A percentile compares a stretch with the other conserved stretches of the same genome.
These are phyloP conservation scores for Actinomortierella wolfii DNA, from an alignment of 371 early-diverging fungal genomes.

Conservation along the genomic window DNA sequence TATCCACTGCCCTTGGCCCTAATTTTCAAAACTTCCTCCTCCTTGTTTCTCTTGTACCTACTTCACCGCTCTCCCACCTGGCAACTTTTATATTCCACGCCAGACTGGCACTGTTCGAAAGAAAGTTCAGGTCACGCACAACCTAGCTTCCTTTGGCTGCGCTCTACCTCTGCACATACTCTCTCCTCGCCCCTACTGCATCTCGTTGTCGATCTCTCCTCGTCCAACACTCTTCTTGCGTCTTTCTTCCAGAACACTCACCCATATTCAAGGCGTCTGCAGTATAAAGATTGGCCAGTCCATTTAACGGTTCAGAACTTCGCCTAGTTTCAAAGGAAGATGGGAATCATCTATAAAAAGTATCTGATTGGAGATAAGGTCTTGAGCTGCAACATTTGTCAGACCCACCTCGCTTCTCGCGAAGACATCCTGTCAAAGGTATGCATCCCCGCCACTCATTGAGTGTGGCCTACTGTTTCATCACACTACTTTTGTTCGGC, in stretches of 20 bases:
- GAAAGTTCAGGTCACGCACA: no score
- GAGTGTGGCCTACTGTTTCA: neutral
- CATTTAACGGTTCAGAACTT: neutral
- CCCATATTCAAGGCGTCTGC: neutral
- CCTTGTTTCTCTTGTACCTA: no score
- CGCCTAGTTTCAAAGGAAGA: slow-evolving; percentile 18
- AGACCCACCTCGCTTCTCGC: slow-evolving; percentile 72
- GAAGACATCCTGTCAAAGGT: slow-evolving; percentile 72
- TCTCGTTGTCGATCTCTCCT: neutral
- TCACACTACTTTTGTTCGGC: neutral
- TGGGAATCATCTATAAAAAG: slow-evolving; percentile 63
- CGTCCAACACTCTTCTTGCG: neutral
- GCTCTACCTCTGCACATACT: neutral
- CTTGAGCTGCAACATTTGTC: slow-evolving; percentile 70
- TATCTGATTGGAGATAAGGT: slow-evolving; percentile 59
- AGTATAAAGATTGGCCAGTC: neutral
- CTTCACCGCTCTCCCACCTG: neutral
- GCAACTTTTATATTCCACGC: no score
- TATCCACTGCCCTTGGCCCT: neutral
- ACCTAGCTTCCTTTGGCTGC: no score
- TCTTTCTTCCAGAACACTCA: neutral
- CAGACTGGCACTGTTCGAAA: no score
- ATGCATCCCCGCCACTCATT: slow-evolving; percentile 6
- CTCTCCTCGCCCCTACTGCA: neutral
- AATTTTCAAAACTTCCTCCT: no score